Evolutionary conservation across 2,329 filamentous ascomycete genomes (phyloP).

Genomic region (Myriosclerotinia duriaeana): DNA sequence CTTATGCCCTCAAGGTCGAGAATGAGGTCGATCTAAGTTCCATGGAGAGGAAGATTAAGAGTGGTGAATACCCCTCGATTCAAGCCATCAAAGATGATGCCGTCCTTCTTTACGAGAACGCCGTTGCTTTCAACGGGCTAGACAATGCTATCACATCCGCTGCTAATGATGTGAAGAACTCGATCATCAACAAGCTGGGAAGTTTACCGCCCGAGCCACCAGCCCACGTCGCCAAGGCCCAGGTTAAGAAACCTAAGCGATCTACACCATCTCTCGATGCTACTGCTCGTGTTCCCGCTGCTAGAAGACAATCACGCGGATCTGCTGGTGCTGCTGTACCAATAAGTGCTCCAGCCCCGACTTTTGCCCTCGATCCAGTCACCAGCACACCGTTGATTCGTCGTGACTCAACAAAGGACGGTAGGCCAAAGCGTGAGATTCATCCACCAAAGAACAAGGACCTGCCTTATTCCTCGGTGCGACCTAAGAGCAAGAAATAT

Average conservation of each 20-base stretch:
- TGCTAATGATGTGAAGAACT: conserved; percentile 57
- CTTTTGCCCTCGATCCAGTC: conserved; percentile 75
- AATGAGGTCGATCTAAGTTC: conserved; percentile 81
- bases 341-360: conserved; percentile 45
- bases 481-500: conserved; percentile 87
- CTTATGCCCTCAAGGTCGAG: conserved; percentile 66
- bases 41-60: conserved; percentile 78
- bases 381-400: conserved; percentile 75
- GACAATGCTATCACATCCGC: conserved; percentile 67
- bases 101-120: conserved; percentile 75
- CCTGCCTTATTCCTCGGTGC: conserved; percentile 78
- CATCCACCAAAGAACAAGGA: conserved; percentile 89
- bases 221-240: conserved; percentile 45
- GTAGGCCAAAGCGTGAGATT: conserved; percentile 87
- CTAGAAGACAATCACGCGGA: conserved; percentile 42
- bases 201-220: conserved; percentile 47
- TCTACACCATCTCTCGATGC: conserved; percentile 47
- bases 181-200: conserved; percentile 56
- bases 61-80: conserved; percentile 63
- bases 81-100: conserved; percentile 74
- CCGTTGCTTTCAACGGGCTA: conserved; percentile 76
- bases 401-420: conserved; percentile 76
- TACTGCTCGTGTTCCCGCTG: conserved; percentile 39
- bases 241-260: conserved; percentile 62
- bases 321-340: conserved; percentile 39